Percentiles rank a stretch among this genome's conserved stretches.
Evolutionary conservation across 2,329 filamentous ascomycete species (phyloP).

Genomic region (Elsinoe batatas): DNA sequence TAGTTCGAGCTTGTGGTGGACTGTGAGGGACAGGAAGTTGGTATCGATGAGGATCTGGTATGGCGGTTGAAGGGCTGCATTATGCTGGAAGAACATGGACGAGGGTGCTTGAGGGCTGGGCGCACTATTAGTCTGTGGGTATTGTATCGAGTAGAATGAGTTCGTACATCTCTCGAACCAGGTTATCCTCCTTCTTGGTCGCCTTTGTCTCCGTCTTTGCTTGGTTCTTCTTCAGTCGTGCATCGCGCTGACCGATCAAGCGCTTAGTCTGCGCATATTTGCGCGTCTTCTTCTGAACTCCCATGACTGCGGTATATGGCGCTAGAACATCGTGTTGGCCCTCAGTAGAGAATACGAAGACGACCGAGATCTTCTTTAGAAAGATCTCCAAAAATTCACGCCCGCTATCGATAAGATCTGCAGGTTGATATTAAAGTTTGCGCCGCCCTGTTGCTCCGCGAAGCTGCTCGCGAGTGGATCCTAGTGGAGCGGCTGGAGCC

Average conservation of each 20-base stretch:
- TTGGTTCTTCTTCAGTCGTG: constrained; percentile 71
- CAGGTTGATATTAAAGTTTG: neutral
- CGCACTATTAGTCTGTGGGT: neutral
- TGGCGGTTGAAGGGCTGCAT: constrained; percentile 73
- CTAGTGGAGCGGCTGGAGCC: neutral
- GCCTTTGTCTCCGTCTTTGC: constrained; percentile 51
- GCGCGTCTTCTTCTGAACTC: constrained; percentile 77
- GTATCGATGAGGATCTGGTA: constrained; percentile 76
- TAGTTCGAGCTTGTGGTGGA: constrained; percentile 81
- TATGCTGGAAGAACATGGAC: constrained; percentile 80
- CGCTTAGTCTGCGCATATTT: constrained; percentile 84
- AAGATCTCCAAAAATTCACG: constrained; percentile 9
- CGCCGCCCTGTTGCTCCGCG: constrained; percentile 6
- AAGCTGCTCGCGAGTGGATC: neutral
- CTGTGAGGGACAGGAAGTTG: constrained; percentile 84
- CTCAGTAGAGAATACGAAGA: neutral
- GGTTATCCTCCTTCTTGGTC: constrained; percentile 48
- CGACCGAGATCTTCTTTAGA: neutral
- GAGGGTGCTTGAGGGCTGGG: constrained; percentile 26
- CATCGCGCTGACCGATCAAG: constrained; percentile 72
- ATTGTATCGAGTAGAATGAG: neutral
- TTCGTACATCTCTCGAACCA: constrained; percentile 61
- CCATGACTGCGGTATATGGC: constrained; percentile 47
- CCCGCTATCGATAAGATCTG: constrained; percentile 11
- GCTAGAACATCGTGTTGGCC: neutral